Base-by-base conservation (phyloP, 139 green algal species). In the Volvox reticuliferus region DNA sequence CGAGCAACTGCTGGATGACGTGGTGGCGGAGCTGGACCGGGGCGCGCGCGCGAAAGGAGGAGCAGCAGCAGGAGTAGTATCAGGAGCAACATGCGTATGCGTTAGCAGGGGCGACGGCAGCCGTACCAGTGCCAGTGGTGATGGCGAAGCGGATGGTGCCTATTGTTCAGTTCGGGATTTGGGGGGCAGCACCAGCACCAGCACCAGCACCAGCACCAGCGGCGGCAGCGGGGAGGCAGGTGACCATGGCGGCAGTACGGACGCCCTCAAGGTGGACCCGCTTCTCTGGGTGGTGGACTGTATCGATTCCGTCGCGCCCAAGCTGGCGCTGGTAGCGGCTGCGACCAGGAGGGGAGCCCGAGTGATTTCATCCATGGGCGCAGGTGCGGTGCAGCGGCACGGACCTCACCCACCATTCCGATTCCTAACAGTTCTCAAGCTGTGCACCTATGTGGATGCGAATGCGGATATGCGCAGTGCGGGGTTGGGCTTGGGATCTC, bases 231-330 rank as follows among this genome's bases (percentile, higher is more conserved):
- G 83, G 73, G 44, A 61, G 30, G 55, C 35, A 14, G 9, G 9
- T 55, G 44, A 55, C 44, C 44, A 55, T 33, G 35, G n/a, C 20
- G n/a, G 62, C 76, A 67, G 61, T 33, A 5, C 5, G 5, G 44
- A 55, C 44, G 9, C 44, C 44, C 9, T 55, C 44, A 55, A 55
- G 9, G 44, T 55, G 19, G 86, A 44, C 77, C 22, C 12, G 24
- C 91, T 91, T n/a, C 88, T 94, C 50, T 95, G 90, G 44, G 93
- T 96, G 5, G 75, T 96, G 36, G 94, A 96, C 87, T 94, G 91
- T 87, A 95, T 95, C 30, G 93, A 95, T 82, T 88, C 76, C 14
- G 21, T 95, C 0, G 89, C 93, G 6, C 91, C 93, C 26, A 95
- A 95, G 91, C 35, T 92, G 87, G 61, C 65, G 20, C 91, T 96